Evolutionary conservation across 2,329 filamentous ascomycete genomes (phyloP).

Genomic region (Teratosphaeria zuluensis): DNA sequence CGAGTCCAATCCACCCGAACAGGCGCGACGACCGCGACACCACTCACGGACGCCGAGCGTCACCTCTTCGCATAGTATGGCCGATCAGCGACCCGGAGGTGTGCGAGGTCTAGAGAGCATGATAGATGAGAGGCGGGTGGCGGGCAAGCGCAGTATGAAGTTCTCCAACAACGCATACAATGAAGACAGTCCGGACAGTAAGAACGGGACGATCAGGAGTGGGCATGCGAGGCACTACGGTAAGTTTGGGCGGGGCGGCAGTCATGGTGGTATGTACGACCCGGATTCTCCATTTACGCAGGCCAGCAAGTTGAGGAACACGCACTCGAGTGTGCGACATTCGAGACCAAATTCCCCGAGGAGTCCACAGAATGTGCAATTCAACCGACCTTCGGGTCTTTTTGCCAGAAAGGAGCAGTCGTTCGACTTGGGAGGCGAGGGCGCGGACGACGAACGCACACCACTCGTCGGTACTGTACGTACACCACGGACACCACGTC

Average conservation of each 20-base stretch:
- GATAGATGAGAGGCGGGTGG: slow-evolving; percentile 55
- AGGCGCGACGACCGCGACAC: slow-evolving; percentile 57
- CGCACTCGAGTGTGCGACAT: slow-evolving; percentile 30
- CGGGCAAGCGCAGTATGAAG: slow-evolving; percentile 89
- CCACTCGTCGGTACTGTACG: slow-evolving; percentile 63
- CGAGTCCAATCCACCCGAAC: slow-evolving; percentile 79
- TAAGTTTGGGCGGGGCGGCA: slow-evolving; percentile 64
- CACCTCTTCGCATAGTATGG: slow-evolving; percentile 65
- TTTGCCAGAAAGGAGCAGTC: slow-evolving; percentile 47
- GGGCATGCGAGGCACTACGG: slow-evolving; percentile 68
- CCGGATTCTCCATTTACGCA: slow-evolving; percentile 70
- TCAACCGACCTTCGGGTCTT: slow-evolving; percentile 27
- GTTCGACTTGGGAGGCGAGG: slow-evolving; percentile 67
- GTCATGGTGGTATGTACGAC: slow-evolving; percentile 63
- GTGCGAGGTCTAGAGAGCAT: slow-evolving; percentile 57
- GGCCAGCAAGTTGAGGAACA: slow-evolving; percentile 54
- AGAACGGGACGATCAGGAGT: slow-evolving; percentile 34
- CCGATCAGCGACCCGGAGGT: slow-evolving; percentile 44
- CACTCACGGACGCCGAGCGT: slow-evolving; percentile 93
- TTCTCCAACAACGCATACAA: slow-evolving; percentile 74
- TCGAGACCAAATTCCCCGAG: slow-evolving; percentile 59
- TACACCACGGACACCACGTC: slow-evolving; percentile 41
- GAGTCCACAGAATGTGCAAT: slow-evolving; percentile 39
- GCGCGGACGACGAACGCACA: slow-evolving; percentile 78
- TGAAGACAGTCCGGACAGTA: slow-evolving; percentile 38